phyloP scores from a whole-genome alignment of 163 green algal genomes.

The Scenedesmus sp. region DNA sequence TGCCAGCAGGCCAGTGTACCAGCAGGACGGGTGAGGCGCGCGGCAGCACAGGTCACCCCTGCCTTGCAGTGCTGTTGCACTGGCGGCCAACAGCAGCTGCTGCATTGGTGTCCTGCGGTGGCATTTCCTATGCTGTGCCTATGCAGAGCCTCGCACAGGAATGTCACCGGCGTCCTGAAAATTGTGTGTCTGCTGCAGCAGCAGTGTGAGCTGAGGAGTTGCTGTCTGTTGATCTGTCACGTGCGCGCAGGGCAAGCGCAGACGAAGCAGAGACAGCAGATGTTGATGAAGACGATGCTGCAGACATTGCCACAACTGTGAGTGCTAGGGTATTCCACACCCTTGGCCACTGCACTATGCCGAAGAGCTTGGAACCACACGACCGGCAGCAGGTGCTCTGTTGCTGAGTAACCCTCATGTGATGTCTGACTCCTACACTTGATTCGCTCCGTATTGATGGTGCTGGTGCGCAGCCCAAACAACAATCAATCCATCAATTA shows the following conservation, averaged over 20 bases:
- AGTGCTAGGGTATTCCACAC: neutral
- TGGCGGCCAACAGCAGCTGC: neutral
- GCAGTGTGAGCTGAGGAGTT: neutral
- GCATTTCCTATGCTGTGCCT: neutral
- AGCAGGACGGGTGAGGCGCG: conserved; percentile 58
- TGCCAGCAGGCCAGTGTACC: conserved; percentile 69
- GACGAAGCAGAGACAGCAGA: conserved; percentile 23
- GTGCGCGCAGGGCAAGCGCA: neutral
- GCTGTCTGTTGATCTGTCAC: too few species aligned
- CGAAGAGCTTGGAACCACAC: neutral
- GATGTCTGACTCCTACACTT: too few species aligned
- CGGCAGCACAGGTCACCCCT: neutral
- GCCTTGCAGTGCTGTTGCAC: neutral
- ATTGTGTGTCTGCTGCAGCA: neutral
- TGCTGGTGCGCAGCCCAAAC: too few species aligned
- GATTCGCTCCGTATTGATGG: too few species aligned
- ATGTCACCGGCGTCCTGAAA: neutral
- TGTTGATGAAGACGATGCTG: conserved; percentile 32
- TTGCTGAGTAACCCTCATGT: neutral
- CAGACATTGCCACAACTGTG: conserved; percentile 39
- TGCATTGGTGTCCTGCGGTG: neutral
- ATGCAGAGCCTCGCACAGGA: neutral
- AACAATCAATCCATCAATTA: too few species aligned
- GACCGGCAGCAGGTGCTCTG: neutral
- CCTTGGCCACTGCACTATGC: neutral